These are phyloP conservation scores for Mycena rosella DNA, from an alignment of 768 basidiomycete genomes.

Conservation along the genomic window DNA sequence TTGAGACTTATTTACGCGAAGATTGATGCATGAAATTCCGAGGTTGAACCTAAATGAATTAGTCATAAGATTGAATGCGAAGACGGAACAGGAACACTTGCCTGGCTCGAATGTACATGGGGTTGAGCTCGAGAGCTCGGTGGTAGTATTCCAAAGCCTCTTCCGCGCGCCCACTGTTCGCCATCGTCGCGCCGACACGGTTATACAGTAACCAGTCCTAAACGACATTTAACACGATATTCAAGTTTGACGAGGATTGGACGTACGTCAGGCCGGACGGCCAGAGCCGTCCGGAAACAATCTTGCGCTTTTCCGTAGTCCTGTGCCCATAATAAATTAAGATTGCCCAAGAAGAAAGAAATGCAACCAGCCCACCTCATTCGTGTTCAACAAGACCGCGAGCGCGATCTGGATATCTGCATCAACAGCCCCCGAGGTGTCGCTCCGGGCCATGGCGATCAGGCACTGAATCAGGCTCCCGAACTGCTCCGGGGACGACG, in stretches of 20 bases:
- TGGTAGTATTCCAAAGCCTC: slow-evolving; percentile 92
- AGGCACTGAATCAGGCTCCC: slow-evolving; percentile 77
- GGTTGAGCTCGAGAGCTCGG: slow-evolving; percentile 88
- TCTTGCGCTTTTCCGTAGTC: slow-evolving; percentile 94
- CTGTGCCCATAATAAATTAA: slow-evolving; percentile 51
- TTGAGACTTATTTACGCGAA: slow-evolving; percentile 65
- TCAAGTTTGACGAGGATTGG: not conserved
- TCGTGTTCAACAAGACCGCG: slow-evolving; percentile 92
- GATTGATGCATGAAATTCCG: slow-evolving; percentile 92
- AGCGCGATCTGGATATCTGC: slow-evolving; percentile 96
- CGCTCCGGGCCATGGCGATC: slow-evolving; percentile 81
- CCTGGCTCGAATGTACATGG: slow-evolving; percentile 92
- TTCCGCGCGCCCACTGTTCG: slow-evolving; percentile 84
- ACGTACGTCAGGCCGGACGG: slow-evolving; percentile 86
- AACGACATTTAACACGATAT: not conserved
- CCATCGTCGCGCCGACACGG: slow-evolving; percentile 93
- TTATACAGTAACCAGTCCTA: slow-evolving; percentile 96
- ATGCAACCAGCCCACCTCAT: slow-evolving; percentile 70
- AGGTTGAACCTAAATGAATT: slow-evolving; percentile 81
- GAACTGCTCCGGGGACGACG: slow-evolving; percentile 56
- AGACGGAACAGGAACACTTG: slow-evolving; percentile 14
- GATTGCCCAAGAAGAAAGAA: not conserved
- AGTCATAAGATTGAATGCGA: slow-evolving; percentile 11
- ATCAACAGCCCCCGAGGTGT: slow-evolving; percentile 75
- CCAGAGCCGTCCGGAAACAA: slow-evolving; percentile 92